Evolutionary conservation across 2,329 filamentous ascomycete genomes (phyloP), one percentile per base, ranked within the genome.

Genomic region (Daldinia sp.): DNA sequence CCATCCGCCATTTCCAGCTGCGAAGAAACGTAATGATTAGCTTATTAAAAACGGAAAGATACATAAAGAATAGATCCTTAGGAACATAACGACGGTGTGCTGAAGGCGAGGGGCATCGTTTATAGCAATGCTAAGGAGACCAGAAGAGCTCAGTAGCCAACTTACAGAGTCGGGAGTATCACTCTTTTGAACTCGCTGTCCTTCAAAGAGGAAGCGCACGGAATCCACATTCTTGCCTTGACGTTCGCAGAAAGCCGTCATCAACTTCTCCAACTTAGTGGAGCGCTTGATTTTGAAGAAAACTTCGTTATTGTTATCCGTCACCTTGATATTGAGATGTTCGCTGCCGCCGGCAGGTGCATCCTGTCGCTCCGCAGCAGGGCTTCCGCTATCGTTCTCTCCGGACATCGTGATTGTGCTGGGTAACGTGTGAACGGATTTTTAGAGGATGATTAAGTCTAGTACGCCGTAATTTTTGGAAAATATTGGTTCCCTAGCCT

Each of bases 211-310:
- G 81, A 99, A 99, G 33, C 96, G 91, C 53, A 98, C 95, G 4
- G 93, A 95, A 37, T 85, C 88, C 6, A 90, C 84, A 37, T 91
- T 89, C 85, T 98, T 98, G 75, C 96, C 96, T 80, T 98, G 94
- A 26, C 96, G 89, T 74, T 98, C 95, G 81, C 96, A 99, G 81
- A 98, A 99, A 20, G 96, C 96, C 69, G 93, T 92, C 96, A 99
- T 99, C 62, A 99, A 86, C 86, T 99, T 99, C 84, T 97, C 96
- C 1, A 99, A 88, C 80, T 94, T 93, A 0, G 96, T 99, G 23
- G 92, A 94, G 41, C 94, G 89, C 90, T 99, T 99, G 85, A 99
- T 99, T 87, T 99, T 99, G 87, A 99, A 99, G 82, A 98, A 99
- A 76, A 99, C 95, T 80, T 99, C 96, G 80, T 99, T 99, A 85